These are phyloP conservation scores for Abelmoschus esculentus DNA, from an alignment of 345 rosid genomes.

Conservation along the genomic window DNA sequence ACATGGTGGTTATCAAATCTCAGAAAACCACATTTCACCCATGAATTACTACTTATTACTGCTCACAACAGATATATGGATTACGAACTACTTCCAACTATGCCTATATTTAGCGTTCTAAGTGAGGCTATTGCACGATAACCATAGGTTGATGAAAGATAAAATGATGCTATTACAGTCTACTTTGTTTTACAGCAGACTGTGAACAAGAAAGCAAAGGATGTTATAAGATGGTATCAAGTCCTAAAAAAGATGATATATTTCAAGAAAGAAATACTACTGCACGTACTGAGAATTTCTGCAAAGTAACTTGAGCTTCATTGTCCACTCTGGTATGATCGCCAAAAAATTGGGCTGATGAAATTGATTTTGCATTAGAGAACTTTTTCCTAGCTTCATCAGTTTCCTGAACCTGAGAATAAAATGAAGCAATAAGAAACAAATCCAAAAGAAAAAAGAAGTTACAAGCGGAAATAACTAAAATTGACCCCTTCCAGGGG, in stretches of 20 bases:
- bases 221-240: background rate
- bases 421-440: slow-evolving; percentile 10
- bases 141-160: background rate
- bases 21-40: background rate
- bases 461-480: background rate
- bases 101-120: background rate
- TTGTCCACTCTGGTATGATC: slow-evolving; percentile 49
- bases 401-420: slow-evolving; percentile 66
- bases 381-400: slow-evolving; percentile 98
- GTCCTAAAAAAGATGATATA: background rate
- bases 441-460: background rate
- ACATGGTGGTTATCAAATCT: background rate
- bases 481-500: background rate
- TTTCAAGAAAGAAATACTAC: slow-evolving; percentile 2
- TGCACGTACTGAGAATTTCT: slow-evolving; percentile 74
- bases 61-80: background rate
- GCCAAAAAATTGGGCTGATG: slow-evolving; percentile 88
- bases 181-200: no score
- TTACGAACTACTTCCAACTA: background rate
- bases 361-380: slow-evolving; percentile 89
- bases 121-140: background rate
- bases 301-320: slow-evolving; percentile 75
- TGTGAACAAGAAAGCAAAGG: background rate
- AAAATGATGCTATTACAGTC: no score
- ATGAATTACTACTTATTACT: background rate